Percentiles rank a stretch among this genome's conserved stretches.
phyloP scores from a whole-genome alignment of 345 rosid species.

The Brassica incana region DNA sequence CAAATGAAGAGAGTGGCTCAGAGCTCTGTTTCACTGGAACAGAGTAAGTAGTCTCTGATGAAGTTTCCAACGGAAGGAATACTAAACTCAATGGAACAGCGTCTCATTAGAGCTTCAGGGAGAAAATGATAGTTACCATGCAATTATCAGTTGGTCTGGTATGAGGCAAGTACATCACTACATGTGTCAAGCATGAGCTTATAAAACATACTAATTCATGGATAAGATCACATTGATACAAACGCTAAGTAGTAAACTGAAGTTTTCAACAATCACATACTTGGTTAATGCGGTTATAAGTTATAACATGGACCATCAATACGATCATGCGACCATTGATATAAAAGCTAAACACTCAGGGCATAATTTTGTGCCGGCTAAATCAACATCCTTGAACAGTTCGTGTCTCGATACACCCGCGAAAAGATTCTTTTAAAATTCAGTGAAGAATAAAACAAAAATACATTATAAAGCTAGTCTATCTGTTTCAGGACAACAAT shows the following conservation, averaged over 20 bases:
- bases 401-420: background rate
- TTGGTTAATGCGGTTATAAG: background rate
- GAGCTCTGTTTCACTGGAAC: slow-evolving; percentile 29
- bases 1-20: background rate
- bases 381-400: background rate
- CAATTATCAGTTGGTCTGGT: slow-evolving; percentile 43
- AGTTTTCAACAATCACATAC: background rate
- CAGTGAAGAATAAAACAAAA: background rate
- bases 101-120: background rate
- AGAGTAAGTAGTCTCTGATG: slow-evolving; percentile 14
- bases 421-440: background rate
- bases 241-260: background rate
- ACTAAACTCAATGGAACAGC: background rate
- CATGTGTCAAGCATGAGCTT: background rate
- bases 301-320: slow-evolving; percentile 3
- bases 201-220: background rate
- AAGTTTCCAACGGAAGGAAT: background rate
- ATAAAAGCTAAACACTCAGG: background rate
- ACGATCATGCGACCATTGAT: background rate
- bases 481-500: slow-evolving; percentile 10
- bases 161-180: slow-evolving; percentile 36
- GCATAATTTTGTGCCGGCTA: background rate
- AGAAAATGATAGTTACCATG: slow-evolving; percentile 25
- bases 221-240: background rate
- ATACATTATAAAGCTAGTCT: slow-evolving; percentile 4